Evolutionary conservation across 108 stramenopile genomes (phyloP).

Genomic region (Cylindrotheca fusiformis): DNA sequence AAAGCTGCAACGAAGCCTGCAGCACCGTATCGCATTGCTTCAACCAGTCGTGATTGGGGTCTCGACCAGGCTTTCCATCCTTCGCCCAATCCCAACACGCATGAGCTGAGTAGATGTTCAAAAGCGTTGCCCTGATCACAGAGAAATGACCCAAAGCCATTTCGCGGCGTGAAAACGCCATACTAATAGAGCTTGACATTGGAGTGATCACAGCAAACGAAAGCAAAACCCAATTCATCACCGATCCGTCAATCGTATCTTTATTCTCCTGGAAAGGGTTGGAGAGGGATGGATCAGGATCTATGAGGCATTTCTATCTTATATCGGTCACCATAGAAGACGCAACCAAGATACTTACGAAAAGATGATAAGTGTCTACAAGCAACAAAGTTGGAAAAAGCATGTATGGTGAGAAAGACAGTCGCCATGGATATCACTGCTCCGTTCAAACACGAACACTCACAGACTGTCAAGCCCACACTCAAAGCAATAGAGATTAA

Average conservation of each 20-base stretch:
- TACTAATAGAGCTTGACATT: conserved; percentile 46
- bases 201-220: conserved; percentile 78
- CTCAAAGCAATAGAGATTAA: conserved; percentile 44
- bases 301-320: no score
- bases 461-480: conserved; percentile 44
- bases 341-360: no score
- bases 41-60: conserved; percentile 44
- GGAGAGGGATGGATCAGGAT: no score
- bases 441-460: conserved; percentile 42
- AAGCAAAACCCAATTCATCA: conserved; percentile 65
- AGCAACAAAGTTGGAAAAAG: no score
- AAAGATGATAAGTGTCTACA: no score
- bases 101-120: conserved; percentile 54
- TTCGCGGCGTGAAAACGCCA: conserved; percentile 68
- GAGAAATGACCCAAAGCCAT: conserved; percentile 37
- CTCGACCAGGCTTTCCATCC: conserved; percentile 33
- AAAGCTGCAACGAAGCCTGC: conserved; percentile 41
- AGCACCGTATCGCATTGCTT: conserved; percentile 52
- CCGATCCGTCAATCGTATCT: conserved; percentile 20
- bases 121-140: conserved; percentile 41
- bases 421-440: no score
- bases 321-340: no score
- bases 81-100: conserved; percentile 69
- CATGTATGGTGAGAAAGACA: no score
- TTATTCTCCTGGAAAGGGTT: conserved; percentile 6